Evolutionary conservation across 371 early-diverging fungal species (phyloP).

Genomic region (Zychaea mexicana): DNA sequence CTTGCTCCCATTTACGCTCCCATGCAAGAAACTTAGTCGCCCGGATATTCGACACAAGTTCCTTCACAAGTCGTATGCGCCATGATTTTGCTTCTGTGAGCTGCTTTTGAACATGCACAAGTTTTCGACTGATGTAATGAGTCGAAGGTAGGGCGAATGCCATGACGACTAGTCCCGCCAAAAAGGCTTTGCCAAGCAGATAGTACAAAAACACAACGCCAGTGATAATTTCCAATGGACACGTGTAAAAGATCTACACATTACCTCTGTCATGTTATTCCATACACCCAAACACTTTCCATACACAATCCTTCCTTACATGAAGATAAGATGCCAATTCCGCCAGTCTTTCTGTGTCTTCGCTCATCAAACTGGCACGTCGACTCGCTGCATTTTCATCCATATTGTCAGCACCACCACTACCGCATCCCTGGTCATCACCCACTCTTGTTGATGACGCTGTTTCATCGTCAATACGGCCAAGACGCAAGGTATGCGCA

Average conservation of each 20-base stretch:
- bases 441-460: slow-evolving; percentile 2
- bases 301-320: slow-evolving; percentile 20
- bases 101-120: slow-evolving; percentile 52
- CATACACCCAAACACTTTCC: neutral
- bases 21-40: slow-evolving; percentile 79
- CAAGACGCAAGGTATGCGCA: slow-evolving; percentile 52
- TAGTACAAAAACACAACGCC: slow-evolving; percentile 67
- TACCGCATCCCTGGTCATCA: slow-evolving; percentile 8
- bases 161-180: slow-evolving; percentile 68
- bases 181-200: slow-evolving; percentile 66
- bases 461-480: neutral
- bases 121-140: slow-evolving; percentile 51
- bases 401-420: slow-evolving; percentile 19
- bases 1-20: slow-evolving; percentile 70
- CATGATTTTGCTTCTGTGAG: slow-evolving; percentile 62
- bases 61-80: slow-evolving; percentile 62
- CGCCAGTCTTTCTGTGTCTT: slow-evolving; percentile 77
- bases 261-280: neutral
- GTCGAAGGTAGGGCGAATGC: slow-evolving; percentile 65
- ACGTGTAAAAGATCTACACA: slow-evolving; percentile 60
- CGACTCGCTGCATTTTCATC: slow-evolving; percentile 49
- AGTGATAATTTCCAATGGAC: slow-evolving; percentile 63
- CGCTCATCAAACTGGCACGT: slow-evolving; percentile 75
- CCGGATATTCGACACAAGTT: slow-evolving; percentile 70
- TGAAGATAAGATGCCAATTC: slow-evolving; percentile 58